Evolutionary conservation across 1,284 basidiomycete genomes (phyloP), one percentile per base, ranked within the genome.

Genomic region (Heterobasidion irregulare): DNA sequence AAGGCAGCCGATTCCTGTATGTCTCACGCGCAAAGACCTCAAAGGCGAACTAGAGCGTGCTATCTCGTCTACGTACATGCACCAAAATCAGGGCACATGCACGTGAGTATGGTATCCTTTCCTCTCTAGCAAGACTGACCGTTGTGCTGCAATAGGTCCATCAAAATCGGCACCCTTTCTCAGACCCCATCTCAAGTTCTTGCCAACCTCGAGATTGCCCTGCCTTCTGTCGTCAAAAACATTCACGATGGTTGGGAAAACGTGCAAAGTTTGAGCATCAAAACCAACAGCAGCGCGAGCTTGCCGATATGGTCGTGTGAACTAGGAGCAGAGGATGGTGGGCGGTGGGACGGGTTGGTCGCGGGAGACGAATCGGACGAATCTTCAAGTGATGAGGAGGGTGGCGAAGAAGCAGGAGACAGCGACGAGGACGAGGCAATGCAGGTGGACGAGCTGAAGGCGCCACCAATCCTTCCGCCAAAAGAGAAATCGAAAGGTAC

Each of bases 1-100:
- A 51, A 95, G 93, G 72, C 91, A 95, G 68, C 96, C 96, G 2
- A 91, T 98, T 51, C 92, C 96, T 1, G 94, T 98, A 44, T 86
- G 84, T 63, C 66, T 99, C 52, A 84, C 79, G 12, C 84, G 86
- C 50, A 94, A 94, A 66, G 87, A 94, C 68, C 75, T 98, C 57
- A 95, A 96, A 69, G 79, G 77, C 44, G 93, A 98, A 66, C 79
- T 99, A 5, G 94, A 96, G 66, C 82, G 84, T 44, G 95, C 95
- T 10, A 86, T 99, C 59, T 84, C 84, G 7, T 92, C 92, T 13
- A 96, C 96, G 0, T 97, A 95, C 70, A 92, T 94, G 84, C 86
- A 94, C 68, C 91, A 93, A 70, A 92, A 92, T 57, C 86, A 83
- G 59, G 94, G 94, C n/a, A 94, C 92, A 4, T 92, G 88, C 78